Percentiles rank a stretch among this genome's conserved stretches.
Conservation (phyloP, 768 basidiomycete species). For the Lactarius hatsudake region DNA sequence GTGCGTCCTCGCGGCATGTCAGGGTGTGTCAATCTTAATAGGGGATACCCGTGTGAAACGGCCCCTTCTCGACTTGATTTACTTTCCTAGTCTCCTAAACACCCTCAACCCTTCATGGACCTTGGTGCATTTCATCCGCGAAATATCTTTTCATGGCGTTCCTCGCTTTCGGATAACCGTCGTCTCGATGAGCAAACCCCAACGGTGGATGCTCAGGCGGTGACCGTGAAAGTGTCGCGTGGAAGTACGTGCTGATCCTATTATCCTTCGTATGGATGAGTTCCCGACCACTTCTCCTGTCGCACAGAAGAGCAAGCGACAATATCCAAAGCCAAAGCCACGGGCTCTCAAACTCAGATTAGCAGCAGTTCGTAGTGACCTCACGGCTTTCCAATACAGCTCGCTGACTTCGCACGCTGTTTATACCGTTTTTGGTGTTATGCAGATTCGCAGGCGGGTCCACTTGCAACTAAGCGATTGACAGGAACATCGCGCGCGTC, state of each 20-base stretch:
- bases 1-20: neutral
- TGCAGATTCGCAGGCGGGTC: neutral
- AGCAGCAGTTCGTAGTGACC: neutral
- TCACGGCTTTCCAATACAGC: neutral
- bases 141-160: slow-evolving; percentile 4
- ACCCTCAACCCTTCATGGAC: slow-evolving; percentile 1
- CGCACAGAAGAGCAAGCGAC: neutral
- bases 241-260: neutral
- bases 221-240: neutral
- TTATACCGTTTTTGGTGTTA: neutral
- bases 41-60: neutral
- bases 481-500: neutral
- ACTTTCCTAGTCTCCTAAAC: neutral
- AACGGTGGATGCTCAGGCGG: neutral
- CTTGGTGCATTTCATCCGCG: slow-evolving; percentile 7
- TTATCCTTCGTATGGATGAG: neutral
- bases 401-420: neutral
- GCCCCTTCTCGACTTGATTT: neutral
- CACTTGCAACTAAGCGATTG: neutral
- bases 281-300: neutral
- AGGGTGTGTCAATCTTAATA: neutral
- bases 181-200: neutral
- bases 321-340: neutral
- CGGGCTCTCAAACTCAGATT: neutral
- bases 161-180: neutral